Percentiles rank a stretch among this genome's conserved stretches.
Conservation (phyloP, 306 rosid genomes). For the Lathyrus sativus region DNA sequence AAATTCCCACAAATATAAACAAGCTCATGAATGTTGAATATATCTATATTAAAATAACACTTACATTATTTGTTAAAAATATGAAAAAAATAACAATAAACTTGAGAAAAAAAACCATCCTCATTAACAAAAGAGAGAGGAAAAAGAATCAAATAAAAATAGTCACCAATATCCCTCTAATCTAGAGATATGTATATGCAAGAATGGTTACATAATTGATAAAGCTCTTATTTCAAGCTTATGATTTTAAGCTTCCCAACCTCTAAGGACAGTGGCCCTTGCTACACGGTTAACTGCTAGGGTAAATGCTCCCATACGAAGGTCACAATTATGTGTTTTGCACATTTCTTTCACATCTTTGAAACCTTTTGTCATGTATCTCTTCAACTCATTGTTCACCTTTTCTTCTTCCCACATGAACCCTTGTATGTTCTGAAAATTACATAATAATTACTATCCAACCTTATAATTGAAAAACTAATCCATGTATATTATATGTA, state of each 20-base stretch:
- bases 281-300: conserved; percentile 90
- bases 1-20: neutral
- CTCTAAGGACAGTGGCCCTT: conserved; percentile 81
- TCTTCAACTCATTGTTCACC: conserved; percentile 69
- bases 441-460: neutral
- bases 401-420: conserved; percentile 93
- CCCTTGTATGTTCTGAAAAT: conserved; percentile 76
- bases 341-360: conserved; percentile 89
- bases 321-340: conserved; percentile 69
- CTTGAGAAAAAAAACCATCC: neutral
- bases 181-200: neutral
- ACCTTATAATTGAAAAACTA: neutral
- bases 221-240: neutral
- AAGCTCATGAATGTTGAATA: neutral
- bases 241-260: conserved; percentile 81
- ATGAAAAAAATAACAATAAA: neutral
- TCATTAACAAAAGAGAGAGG: neutral
- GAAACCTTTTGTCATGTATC: conserved; percentile 79
- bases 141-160: neutral
- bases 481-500: too few relatives aligned
- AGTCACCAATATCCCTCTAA: neutral
- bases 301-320: conserved; percentile 97
- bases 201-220: neutral
- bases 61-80: neutral
- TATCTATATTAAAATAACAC: neutral